Evolutionary conservation across 306 rosid species (phyloP).

Genomic region (Quillaja saponaria): DNA sequence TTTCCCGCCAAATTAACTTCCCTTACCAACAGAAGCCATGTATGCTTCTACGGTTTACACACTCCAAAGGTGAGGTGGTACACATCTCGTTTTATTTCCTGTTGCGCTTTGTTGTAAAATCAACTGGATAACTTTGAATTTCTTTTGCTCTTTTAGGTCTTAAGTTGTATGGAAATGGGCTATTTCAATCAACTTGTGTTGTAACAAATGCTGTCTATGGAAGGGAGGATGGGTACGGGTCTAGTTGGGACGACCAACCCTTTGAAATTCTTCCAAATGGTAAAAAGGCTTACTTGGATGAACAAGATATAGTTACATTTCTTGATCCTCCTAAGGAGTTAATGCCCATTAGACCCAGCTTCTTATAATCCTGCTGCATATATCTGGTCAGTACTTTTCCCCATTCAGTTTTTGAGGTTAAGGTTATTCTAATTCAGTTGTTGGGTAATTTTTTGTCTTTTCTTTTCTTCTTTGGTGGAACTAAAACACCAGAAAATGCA

Average conservation of each 20-base stretch:
- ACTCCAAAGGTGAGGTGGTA: constrained; percentile 38
- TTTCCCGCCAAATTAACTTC: constrained; percentile 30
- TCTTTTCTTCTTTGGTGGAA: too few relatives aligned
- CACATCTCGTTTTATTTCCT: too few relatives aligned
- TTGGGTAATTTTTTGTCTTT: not conserved
- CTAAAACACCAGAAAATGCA: too few relatives aligned
- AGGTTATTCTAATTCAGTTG: not conserved
- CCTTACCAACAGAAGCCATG: not conserved
- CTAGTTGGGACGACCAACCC: constrained; percentile 73
- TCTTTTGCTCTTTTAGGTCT: constrained; percentile 35
- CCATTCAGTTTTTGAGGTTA: not conserved
- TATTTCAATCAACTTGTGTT: constrained; percentile 20
- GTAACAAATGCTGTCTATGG: constrained; percentile 31
- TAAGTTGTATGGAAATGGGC: constrained; percentile 19
- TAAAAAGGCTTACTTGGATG: constrained; percentile 61
- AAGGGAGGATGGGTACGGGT: constrained; percentile 35
- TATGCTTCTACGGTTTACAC: constrained; percentile 9
- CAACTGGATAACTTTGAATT: not conserved
- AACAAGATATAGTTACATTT: constrained; percentile 71
- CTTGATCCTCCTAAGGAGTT: constrained; percentile 78
- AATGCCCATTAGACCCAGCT: constrained; percentile 62
- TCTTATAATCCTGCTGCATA: constrained; percentile 85
- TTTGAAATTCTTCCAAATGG: constrained; percentile 62
- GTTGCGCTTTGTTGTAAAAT: not conserved
- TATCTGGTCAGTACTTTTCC: constrained; percentile 54